Base-by-base conservation (phyloP, 495 filamentous ascomycete genomes). In the Talaromyces thailandensis region DNA sequence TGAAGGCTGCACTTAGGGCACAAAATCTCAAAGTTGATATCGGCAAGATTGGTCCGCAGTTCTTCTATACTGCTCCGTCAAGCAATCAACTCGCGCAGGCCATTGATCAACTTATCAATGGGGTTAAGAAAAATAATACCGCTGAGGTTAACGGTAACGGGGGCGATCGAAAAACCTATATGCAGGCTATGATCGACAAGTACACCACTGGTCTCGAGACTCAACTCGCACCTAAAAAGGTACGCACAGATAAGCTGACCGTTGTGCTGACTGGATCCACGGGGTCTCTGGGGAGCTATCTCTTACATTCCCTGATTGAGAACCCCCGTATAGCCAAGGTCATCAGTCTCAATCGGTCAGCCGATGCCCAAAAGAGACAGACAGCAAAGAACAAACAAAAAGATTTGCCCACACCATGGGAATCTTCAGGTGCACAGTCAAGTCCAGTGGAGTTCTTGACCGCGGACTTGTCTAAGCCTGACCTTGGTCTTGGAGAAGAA, bases 261-360 rank as follows among this genome's bases (percentile, higher is more conserved):
- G 62, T 74, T 0, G 58, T 86, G 24, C 69, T 87, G 11, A 87
- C 84, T 0, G 84, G 84, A 23, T 77, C 79, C 0, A 86, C 84
- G 0, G 84, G 83, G 6, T 77, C 77, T 14, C 60, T 88, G 12
- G 84, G 85, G 2, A 76, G 77, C 1, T 83, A 84, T 68, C 67
- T 87, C 57, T 67, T 87, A 0, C 73, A 80, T 59, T 50, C 70
- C 18, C 72, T 84, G n/a, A 62, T 76, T 0, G 71, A 76, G 0
- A 60, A 65, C 25, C 58, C 60, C 24, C 63, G 64, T 8, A 76
- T 86, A 5, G 68, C 70, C 56, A 79, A 78, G 62, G 72, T 85
- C 43, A 73, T 81, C 64, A 85, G 81, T 59, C 71, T 86, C 53
- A 86, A 86, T 64, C 74, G 84, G 4, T 68, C 67, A 2, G 23